Evolutionary conservation across 1,139 yeast species (phyloP), one percentile per base, ranked within the genome.

Genomic region (Keqinozyma sinolaborantium): DNA sequence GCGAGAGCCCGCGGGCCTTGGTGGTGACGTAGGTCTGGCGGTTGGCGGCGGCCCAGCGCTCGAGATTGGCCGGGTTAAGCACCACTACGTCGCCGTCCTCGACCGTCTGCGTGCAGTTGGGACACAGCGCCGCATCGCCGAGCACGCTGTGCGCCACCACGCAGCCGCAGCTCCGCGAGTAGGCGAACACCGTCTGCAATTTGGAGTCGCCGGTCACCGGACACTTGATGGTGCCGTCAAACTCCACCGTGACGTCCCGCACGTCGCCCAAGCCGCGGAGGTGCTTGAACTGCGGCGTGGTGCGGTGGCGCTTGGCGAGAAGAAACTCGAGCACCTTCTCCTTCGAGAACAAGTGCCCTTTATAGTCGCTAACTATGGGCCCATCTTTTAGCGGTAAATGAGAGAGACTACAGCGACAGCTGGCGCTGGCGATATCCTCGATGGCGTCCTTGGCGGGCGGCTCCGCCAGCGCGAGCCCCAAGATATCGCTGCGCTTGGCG

Each of bases 361-460:
- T 61, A 50, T 68, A 82, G 56, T 87, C 96, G 19, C 88, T 75
- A 5, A 83, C 85, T 3, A 86, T 61, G 4, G 58, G 85, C n/a
- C 38, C 37, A 3, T 34, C 30, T 6, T 36, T 39, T 6, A 67
- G 41, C 1, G 64, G 55, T 10, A 57, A 45, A 6, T 58, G 50
- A 2, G 67, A 51, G 14, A 64, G 30, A 11, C 51, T 48, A 40
- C 73, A 67, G 8, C 38, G 7, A 13, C 11, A 10, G 7, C 7
- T 6, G 12, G 12, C 13, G 12, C 14, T 13, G 14, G 35, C 38
- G 14, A 38, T 39, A 26, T 31, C 63, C 50, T 75, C 80, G 65
- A 24, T 94, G 29, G 43, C 42, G 34, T 53, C 48, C 38, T 34
- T 40, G 36, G 33, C 39, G 33, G 32, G 25, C 34, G 34, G 42